Conservation (phyloP, 2,329 filamentous ascomycete species). For the Tolypocladium cylindrosporum region DNA sequence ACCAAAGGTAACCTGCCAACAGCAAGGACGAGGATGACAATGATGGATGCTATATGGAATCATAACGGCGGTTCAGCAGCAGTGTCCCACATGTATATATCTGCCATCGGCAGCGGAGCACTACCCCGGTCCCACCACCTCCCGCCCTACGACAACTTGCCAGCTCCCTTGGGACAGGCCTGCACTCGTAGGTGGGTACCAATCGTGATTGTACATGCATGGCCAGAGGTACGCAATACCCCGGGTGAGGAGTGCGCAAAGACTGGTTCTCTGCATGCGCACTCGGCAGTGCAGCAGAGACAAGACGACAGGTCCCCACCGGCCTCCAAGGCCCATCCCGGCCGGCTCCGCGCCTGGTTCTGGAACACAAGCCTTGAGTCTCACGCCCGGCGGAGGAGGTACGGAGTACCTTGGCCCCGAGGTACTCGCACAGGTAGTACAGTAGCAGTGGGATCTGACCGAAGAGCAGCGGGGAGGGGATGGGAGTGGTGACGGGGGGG, state of each 20-base stretch:
- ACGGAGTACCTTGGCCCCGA: background rate
- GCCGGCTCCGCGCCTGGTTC: background rate
- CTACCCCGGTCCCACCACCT: background rate
- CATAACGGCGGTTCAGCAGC: background rate
- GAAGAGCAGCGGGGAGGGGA: background rate
- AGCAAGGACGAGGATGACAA: background rate
- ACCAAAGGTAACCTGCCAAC: background rate
- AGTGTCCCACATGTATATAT: background rate
- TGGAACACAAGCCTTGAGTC: background rate
- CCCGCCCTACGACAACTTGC: background rate
- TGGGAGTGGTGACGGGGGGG: background rate
- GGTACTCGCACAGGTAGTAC: background rate
- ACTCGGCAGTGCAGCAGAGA: background rate
- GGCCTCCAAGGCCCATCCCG: background rate
- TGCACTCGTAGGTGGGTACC: background rate
- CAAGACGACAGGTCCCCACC: background rate
- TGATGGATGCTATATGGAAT: background rate
- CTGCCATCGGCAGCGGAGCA: background rate
- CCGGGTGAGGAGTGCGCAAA: background rate
- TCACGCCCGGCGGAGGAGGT: background rate
- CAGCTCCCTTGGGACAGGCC: background rate
- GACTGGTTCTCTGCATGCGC: background rate
- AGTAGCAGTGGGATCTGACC: background rate
- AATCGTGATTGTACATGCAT: background rate
- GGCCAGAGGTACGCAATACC: background rate